phyloP scores from a whole-genome alignment of 1,139 yeast genomes.

The Debaryomyces robertsiae region DNA sequence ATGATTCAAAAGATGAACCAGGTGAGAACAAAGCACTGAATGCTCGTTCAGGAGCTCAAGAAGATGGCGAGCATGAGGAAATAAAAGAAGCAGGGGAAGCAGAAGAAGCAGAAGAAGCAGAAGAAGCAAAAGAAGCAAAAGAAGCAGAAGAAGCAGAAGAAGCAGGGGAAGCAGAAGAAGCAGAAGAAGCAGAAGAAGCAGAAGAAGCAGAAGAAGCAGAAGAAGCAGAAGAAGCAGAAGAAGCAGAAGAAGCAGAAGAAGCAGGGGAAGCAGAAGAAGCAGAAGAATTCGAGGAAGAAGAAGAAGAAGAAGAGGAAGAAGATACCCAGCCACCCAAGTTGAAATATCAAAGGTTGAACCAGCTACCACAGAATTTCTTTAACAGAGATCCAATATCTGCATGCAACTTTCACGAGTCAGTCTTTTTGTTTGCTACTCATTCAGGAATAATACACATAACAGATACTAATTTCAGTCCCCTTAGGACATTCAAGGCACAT shows the following conservation, averaged over 20 bases:
- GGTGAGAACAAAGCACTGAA: too few species aligned
- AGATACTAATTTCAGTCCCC: constrained; percentile 54
- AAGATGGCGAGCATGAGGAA: neutral
- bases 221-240: constrained; percentile 1
- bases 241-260: neutral
- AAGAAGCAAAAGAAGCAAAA: constrained; percentile 2
- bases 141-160: constrained; percentile 23
- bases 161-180: constrained; percentile 47
- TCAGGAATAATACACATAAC: constrained; percentile 79
- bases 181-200: neutral
- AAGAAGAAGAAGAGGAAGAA: constrained; percentile 43
- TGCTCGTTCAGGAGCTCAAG: neutral
- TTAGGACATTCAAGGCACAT: constrained; percentile 81
- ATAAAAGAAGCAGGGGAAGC: neutral
- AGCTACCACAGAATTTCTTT: constrained; percentile 69
- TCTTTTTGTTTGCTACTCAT: constrained; percentile 85
- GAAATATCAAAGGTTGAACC: constrained; percentile 68
- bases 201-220: neutral
- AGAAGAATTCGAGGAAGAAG: constrained; percentile 18
- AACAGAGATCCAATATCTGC: constrained; percentile 77
- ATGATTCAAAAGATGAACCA: too few species aligned
- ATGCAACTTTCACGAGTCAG: constrained; percentile 56
- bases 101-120: neutral
- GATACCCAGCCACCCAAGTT: constrained; percentile 73
- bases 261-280: neutral